Evolutionary conservation across 306 rosid genomes (phyloP), one percentile per base, ranked within the genome.

Genomic region (Mimosa bimucronata): DNA sequence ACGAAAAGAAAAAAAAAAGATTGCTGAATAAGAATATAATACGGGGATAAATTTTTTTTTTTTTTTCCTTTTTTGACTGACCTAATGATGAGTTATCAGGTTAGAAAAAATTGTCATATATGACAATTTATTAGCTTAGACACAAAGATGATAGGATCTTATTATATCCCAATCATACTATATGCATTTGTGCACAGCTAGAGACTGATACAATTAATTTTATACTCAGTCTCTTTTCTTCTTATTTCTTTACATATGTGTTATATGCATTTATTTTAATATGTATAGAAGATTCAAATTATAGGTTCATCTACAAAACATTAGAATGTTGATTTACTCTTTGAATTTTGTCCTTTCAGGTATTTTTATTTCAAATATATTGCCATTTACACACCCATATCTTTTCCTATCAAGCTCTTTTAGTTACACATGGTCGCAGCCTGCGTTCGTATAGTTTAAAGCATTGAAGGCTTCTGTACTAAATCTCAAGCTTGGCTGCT

Each of bases 271-370:
- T 57, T 9, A 23, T 9, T 57, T 57, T 57, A 2, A 9, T 19
- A n/a, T 2, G 16, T 2, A n/a, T 21, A n/a, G 60, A 53, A 57
- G 29, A 57, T 23, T 21, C 29, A 57, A 9, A 57, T 21, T 57
- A 57, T 11, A 10, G 10, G 64, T 29, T 76, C 23, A 46, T 46
- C 23, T 58, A 44, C 57, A 31, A 21, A 19, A 9, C n/a, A n/a
- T n/a, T 41, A 50, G 41, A 65, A 42, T 48, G 61, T 55, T 83
- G 67, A 80, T 80, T 40, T 66, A 3, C 57, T 15, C 34, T 80
- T 8, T 30, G 0, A 6, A 13, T 77, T 34, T 73, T 80, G 31
- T 41, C 71, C 67, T 84, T 86, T 74, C 87, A 86, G 89, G 89
- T 86, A 40, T 71, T 79, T 40, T 75, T 81, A 58, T 65, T 53